Evolutionary conservation across 2,329 filamentous ascomycete genomes (phyloP), one percentile per base, ranked within the genome.

Genomic region (Microdochium trichocladiopsis): DNA sequence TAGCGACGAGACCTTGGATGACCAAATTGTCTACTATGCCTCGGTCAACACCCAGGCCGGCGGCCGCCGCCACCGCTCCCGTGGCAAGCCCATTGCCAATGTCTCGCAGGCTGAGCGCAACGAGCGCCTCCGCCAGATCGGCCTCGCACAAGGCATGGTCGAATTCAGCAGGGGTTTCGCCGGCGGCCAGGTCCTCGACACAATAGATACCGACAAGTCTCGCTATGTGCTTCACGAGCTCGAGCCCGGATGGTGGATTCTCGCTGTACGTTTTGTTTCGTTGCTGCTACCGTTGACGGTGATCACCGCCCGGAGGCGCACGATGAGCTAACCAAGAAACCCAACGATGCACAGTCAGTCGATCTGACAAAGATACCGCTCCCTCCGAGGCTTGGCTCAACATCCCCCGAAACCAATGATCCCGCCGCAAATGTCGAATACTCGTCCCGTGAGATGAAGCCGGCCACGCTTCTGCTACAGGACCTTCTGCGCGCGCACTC

Each of bases 101-200:
- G 57, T 78, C 25, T 76, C 76, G 2, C 71, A 80, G 49, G 83
- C 89, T 58, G 84, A 91, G 63, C 83, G 84, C 64, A 94, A 97
- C 69, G 88, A 95, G 72, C 87, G 86, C 61, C 75, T 97, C 62
- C 83, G 94, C 58, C 92, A 96, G 75, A 91, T 99, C 66, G 94
- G 94, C 36, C 82, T 99, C 57, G 94, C 94, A 41, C 94, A 99
- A 73, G 94, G 92, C 66, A 96, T 97, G 87, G 87, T 95, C 54
- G 88, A 86, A 66, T 99, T 99, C 72, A 88, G 89, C 62, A 87
- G 85, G 65, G 92, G 85, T 61, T 99, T 99, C 69, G 88, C 92
- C 2, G 79, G 83, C 55, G 89, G 86, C 54, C 78, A 85, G 58
- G 69, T 88, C 2, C 82, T 96, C 37, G 90, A 96, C 62, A 84